Base-by-base conservation (phyloP, 1,284 basidiomycete species). In the Ustilago bromivora region DNA sequence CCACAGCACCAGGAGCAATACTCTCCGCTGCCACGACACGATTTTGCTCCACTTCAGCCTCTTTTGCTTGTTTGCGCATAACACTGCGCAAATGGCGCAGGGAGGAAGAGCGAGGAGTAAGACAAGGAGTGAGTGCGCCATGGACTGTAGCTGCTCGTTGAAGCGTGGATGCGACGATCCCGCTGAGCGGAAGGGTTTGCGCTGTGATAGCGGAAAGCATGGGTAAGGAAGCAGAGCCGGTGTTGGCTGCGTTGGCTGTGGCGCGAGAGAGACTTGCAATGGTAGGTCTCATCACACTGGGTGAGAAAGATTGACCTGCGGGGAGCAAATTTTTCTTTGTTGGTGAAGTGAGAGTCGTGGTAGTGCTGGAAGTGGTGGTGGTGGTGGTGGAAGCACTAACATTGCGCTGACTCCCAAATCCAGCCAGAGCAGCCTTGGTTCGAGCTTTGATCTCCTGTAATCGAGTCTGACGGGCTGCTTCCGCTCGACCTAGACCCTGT, bases 371-470 rank as follows among this genome's bases (percentile, higher is more conserved):
- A 8, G 47, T 17, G 13, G 47, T 51, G 43, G 59, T 59, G 17
- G 58, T 17, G 13, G 47, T 51, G 43, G 59, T 59, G 17, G 58
- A 56, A 17, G 61, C 47, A 38, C 49, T 62, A 56, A 69, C 71
- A 51, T 54, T 69, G 12, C 66, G 55, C 56, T 61, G 58, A 57
- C 62, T 66, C 4, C 62, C 74, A 31, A 76, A 70, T 10, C 66
- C 69, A 32, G 58, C 61, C 9, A 71, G 38, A 2, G 74, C 74
- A 23, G 69, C 68, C 41, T 67, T 67, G 32, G 74, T 72, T 5
- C 66, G 36, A 8, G 74, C 66, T 35, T 76, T 71, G 69, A 76
- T 66, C 61, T 76, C 74, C 40, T 69, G 64, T 36, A 76, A 47
- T 52, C 74, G 51, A 13, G 66, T 66, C 36, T 76, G 69, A 28